These are phyloP conservation scores for Pseudofabraea citricarpa DNA, from an alignment of 2,329 filamentous ascomycete species.

Conservation along the genomic window DNA sequence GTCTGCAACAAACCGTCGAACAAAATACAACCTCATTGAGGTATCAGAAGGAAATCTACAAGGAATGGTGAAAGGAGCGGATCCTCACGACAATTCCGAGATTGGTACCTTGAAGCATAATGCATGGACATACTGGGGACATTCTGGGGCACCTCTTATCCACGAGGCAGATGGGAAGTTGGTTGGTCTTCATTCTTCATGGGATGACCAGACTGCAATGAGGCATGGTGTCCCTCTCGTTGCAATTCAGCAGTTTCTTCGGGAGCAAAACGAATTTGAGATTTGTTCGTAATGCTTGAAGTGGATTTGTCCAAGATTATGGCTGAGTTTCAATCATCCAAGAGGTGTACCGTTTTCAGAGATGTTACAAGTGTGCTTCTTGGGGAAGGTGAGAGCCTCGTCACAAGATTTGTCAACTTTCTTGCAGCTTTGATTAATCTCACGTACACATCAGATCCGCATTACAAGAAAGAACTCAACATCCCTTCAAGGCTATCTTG, in stretches of 20 bases:
- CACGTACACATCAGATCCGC: no score
- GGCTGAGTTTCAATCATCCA: no score
- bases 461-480: no score
- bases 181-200: slow-evolving; percentile 48
- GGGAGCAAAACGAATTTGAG: not conserved
- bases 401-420: no score
- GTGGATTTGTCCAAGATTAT: no score
- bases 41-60: slow-evolving; percentile 38
- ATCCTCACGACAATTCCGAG: slow-evolving; percentile 44
- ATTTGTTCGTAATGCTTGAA: not conserved
- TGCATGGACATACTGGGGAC: slow-evolving; percentile 54
- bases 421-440: no score
- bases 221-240: slow-evolving; percentile 42
- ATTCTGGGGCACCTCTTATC: slow-evolving; percentile 47
- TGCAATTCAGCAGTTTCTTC: slow-evolving; percentile 37
- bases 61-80: slow-evolving; percentile 32
- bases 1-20: slow-evolving; percentile 28
- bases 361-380: no score
- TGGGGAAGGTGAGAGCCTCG: no score
- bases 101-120: slow-evolving; percentile 48
- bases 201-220: slow-evolving; percentile 48
- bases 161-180: slow-evolving; percentile 32
- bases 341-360: no score
- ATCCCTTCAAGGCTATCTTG: no score
- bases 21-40: slow-evolving; percentile 40